Conservation (phyloP, 73 alveolate genomes). For the Uronychia binucleata region DNA sequence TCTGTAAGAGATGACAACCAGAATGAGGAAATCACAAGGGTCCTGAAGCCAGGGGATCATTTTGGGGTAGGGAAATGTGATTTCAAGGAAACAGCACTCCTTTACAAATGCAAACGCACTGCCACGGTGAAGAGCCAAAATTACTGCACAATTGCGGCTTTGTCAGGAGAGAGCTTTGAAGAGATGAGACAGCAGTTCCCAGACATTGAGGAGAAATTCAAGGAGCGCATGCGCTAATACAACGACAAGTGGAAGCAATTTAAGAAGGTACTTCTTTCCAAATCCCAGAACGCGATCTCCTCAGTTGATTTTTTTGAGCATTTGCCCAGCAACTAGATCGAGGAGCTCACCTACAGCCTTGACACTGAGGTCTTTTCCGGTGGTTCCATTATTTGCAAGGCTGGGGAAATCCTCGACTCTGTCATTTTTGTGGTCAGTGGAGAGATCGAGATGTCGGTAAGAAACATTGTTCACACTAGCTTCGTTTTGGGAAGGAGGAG, state of each 20-base stretch:
- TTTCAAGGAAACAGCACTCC: constrained; percentile 74
- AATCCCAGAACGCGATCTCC: neutral
- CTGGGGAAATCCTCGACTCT: neutral
- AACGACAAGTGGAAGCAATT: constrained; percentile 28
- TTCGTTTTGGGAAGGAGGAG: neutral
- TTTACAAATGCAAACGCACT: constrained; percentile 85
- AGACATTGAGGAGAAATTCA: constrained; percentile 33
- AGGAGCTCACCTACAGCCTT: neutral
- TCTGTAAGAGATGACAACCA: constrained; percentile 42
- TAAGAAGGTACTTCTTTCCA: neutral
- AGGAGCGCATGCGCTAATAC: neutral
- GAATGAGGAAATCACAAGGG: constrained; percentile 65
- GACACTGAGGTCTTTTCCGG: neutral
- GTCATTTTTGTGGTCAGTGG: neutral
- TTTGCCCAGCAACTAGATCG: neutral
- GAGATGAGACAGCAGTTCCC: constrained; percentile 68
- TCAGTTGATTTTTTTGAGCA: neutral
- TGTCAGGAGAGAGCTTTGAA: constrained; percentile 73
- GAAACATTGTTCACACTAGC: neutral
- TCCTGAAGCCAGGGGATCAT: constrained; percentile 83
- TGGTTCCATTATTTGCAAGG: neutral
- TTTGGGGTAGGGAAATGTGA: constrained; percentile 78
- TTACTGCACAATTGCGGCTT: constrained; percentile 80
- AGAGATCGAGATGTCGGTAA: constrained; percentile 4
- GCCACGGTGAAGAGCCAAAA: constrained; percentile 90